A percentile compares a stretch with the other conserved stretches of the same genome.
phyloP scores from a whole-genome alignment of 1,139 yeast species.

The Zygoascus sp. region DNA sequence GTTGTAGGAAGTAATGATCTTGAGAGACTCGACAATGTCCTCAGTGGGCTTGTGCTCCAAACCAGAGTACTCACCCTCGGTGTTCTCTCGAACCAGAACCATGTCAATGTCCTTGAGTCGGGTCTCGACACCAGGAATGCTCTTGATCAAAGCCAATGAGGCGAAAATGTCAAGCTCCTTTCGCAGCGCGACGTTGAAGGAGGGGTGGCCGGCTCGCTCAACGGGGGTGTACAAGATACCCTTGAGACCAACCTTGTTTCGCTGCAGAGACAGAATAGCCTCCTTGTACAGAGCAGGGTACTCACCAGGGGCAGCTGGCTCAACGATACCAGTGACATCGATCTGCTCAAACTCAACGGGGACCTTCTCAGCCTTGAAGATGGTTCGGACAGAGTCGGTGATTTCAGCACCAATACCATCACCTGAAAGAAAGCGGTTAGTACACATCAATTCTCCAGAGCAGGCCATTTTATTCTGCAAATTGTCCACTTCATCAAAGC shows the following conservation, averaged over 20 bases:
- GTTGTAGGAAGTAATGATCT: conserved; percentile 90
- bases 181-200: conserved; percentile 93
- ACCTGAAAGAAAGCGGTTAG: conserved; percentile 39
- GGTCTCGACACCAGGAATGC: conserved; percentile 90
- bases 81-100: conserved; percentile 94
- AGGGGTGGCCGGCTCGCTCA: conserved; percentile 64
- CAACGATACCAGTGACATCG: conserved; percentile 77
- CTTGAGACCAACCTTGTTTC: conserved; percentile 96
- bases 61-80: conserved; percentile 98
- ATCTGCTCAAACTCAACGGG: conserved; percentile 95
- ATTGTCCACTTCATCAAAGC: no score
- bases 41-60: conserved; percentile 96
- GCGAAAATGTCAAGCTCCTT: conserved; percentile 95
- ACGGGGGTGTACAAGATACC: conserved; percentile 93
- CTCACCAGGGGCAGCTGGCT: conserved; percentile 35
- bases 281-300: conserved; percentile 64
- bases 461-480: no score
- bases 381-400: conserved; percentile 87
- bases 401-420: conserved; percentile 98
- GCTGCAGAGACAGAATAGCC: conserved; percentile 87
- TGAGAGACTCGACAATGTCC: conserved; percentile 95
- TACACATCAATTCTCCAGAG: no score
- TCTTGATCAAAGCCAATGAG: conserved; percentile 86
- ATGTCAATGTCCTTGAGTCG: conserved; percentile 85
- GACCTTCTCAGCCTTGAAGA: conserved; percentile 77